Conservation (phyloP, 2,329 filamentous ascomycete species). For the Thyridium curvatum region DNA sequence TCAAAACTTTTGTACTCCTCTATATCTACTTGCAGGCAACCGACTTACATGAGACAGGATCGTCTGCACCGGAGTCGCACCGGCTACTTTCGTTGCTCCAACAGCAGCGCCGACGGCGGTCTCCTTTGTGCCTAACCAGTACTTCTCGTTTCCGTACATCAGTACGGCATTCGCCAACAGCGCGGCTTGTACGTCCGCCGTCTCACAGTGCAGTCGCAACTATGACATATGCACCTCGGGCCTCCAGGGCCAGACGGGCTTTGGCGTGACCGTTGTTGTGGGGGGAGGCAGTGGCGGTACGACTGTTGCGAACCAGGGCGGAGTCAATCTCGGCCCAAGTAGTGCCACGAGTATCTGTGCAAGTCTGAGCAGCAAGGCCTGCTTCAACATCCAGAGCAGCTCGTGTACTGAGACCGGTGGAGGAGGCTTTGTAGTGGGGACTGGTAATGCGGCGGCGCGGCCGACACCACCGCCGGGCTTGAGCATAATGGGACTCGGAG, state of each 20-base stretch:
- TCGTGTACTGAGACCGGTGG: no score
- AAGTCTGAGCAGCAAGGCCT: slow-evolving; percentile 8
- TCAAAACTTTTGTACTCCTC: background rate
- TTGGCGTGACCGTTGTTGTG: slow-evolving; percentile 50
- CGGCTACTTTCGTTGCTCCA: slow-evolving; percentile 26
- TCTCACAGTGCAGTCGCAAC: slow-evolving; percentile 45
- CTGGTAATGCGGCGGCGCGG: no score
- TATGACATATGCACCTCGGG: slow-evolving; percentile 46
- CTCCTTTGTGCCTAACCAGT: slow-evolving; percentile 50
- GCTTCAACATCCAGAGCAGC: slow-evolving; percentile 9
- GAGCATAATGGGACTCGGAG: no score
- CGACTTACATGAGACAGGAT: slow-evolving; percentile 25
- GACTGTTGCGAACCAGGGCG: slow-evolving; percentile 36
- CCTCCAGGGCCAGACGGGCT: slow-evolving; percentile 28
- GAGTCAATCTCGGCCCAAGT: slow-evolving; percentile 30
- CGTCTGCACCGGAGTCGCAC: slow-evolving; percentile 51
- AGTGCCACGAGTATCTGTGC: slow-evolving; percentile 48
- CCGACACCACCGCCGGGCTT: no score
- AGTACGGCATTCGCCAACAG: slow-evolving; percentile 41
- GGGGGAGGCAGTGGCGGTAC: slow-evolving; percentile 42
- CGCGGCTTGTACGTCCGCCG: slow-evolving; percentile 44
- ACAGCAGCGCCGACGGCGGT: slow-evolving; percentile 27
- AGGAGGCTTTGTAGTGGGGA: no score
- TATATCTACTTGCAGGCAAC: background rate
- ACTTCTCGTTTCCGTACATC: slow-evolving; percentile 55